phyloP scores from a whole-genome alignment of 1,284 basidiomycete species.

The Trichosporon faecale region DNA sequence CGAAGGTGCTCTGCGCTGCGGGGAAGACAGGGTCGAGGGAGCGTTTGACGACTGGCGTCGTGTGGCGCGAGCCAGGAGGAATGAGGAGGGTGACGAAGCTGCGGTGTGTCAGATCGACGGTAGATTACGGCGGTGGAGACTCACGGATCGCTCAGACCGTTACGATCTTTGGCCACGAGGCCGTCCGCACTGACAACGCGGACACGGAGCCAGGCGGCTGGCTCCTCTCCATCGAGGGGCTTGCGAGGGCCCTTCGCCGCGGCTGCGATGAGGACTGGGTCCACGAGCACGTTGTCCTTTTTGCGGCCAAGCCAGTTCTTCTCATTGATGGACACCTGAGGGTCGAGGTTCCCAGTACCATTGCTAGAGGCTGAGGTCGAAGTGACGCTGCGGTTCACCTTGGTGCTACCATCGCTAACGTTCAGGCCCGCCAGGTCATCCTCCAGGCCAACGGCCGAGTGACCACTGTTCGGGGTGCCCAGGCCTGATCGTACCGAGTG shows the following conservation, averaged over 20 bases:
- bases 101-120: constrained; percentile 61
- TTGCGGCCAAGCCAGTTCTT: constrained; percentile 20
- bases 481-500: constrained; percentile 13
- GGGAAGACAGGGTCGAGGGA: constrained; percentile 72
- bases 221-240: constrained; percentile 49
- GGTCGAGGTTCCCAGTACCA: not conserved
- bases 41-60: constrained; percentile 76
- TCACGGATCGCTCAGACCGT: constrained; percentile 52
- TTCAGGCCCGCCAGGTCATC: not conserved
- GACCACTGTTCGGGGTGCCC: constrained; percentile 12
- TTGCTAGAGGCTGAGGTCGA: constrained; percentile 7
- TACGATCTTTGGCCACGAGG: constrained; percentile 55
- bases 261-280: constrained; percentile 38
- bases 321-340: not conserved
- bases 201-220: constrained; percentile 50
- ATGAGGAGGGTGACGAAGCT: constrained; percentile 69
- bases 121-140: constrained; percentile 57
- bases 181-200: constrained; percentile 53
- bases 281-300: constrained; percentile 15
- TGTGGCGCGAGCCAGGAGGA: constrained; percentile 61
- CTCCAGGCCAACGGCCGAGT: constrained; percentile 8
- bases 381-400: constrained; percentile 12
- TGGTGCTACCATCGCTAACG: constrained; percentile 11
- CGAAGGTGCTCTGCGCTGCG: constrained; percentile 74
- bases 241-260: constrained; percentile 43